These are phyloP conservation scores for Pleurotus pulmonarius DNA, from an alignment of 768 basidiomycete species.

Conservation along the genomic window DNA sequence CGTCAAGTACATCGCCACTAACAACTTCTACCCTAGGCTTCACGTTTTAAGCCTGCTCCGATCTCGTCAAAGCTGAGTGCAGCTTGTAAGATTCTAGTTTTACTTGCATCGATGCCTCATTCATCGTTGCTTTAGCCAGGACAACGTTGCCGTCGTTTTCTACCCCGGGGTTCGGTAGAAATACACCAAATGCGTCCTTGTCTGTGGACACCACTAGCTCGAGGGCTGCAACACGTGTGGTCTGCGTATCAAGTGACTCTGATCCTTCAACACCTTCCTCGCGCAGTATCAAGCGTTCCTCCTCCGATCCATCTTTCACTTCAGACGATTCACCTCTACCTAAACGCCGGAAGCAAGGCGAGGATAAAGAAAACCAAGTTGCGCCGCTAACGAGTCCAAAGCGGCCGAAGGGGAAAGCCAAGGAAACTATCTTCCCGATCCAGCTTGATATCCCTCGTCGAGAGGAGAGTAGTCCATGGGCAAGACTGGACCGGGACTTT, in stretches of 20 bases:
- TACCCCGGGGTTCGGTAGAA: constrained; percentile 10
- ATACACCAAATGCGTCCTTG: neutral
- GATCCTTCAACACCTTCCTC: constrained; percentile 3
- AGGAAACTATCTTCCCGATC: constrained; percentile 9
- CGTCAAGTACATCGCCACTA: too few species aligned
- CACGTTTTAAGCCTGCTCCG: constrained; percentile 45
- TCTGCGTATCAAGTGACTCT: constrained; percentile 4
- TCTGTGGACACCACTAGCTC: neutral
- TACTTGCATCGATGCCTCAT: neutral
- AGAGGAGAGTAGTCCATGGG: constrained; percentile 21
- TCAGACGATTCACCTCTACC: constrained; percentile 13
- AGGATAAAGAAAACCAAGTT: constrained; percentile 14
- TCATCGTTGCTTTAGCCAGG: neutral
- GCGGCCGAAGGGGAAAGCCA: constrained; percentile 18
- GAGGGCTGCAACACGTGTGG: neutral
- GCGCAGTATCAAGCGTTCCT: constrained; percentile 11
- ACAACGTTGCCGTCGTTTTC: constrained; percentile 11
- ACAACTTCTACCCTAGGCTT: constrained; percentile 13
- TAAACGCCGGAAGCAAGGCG: constrained; percentile 13
- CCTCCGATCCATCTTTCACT: constrained; percentile 13
- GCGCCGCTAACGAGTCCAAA: neutral
- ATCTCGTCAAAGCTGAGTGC: constrained; percentile 10
- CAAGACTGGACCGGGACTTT: constrained; percentile 20
- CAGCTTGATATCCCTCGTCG: constrained; percentile 6
- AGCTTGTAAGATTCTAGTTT: neutral